Evolutionary conservation across 345 rosid genomes (phyloP).

Genomic region (Eucalyptus dawsonii): DNA sequence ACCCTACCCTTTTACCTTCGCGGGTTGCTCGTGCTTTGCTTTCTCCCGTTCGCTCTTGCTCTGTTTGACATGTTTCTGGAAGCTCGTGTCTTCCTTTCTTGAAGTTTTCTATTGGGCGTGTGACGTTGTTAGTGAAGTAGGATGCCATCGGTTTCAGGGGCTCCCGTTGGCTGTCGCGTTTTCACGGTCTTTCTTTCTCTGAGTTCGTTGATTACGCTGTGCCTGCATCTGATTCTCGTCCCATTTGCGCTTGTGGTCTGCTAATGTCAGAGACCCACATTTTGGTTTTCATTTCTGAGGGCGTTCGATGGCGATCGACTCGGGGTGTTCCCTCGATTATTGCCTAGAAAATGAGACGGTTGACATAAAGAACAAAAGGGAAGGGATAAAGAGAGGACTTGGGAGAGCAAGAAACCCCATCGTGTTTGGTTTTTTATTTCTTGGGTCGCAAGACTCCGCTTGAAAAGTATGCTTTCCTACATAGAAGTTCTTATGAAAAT

Average conservation of each 20-base stretch:
- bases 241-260: background rate
- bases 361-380: background rate
- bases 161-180: background rate
- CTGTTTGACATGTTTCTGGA: background rate
- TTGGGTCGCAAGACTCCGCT: background rate
- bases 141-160: background rate
- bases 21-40: background rate
- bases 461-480: background rate
- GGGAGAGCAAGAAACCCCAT: background rate
- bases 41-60: background rate
- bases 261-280: background rate
- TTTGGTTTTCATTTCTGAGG: background rate
- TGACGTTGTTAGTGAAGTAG: background rate
- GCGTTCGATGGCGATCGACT: background rate
- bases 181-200: background rate
- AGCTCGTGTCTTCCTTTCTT: background rate
- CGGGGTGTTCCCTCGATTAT: background rate
- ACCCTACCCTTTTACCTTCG: background rate
- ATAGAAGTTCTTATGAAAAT: background rate
- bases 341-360: background rate
- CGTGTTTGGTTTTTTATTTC: background rate
- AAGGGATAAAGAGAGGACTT: background rate
- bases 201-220: background rate
- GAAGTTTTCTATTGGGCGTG: background rate
- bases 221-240: background rate